Percentiles rank a stretch among this genome's conserved stretches.
These are phyloP conservation scores for Globisporangium okanoganense DNA, from an alignment of 352 stramenopile species.

Conservation along the genomic window DNA sequence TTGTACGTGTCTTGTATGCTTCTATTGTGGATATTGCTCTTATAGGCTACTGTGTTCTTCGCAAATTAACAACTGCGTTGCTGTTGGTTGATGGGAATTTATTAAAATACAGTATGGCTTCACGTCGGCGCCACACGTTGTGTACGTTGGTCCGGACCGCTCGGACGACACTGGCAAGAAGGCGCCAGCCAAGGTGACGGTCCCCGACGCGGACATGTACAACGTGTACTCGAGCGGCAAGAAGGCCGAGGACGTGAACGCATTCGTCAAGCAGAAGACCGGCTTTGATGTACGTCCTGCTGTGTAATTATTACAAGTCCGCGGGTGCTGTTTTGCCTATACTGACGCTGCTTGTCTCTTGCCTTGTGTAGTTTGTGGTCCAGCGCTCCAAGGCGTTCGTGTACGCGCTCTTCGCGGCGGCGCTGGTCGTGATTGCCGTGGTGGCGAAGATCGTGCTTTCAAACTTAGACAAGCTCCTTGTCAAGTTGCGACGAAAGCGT, in stretches of 20 bases:
- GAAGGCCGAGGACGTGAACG: constrained; percentile 56
- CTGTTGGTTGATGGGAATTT: background rate
- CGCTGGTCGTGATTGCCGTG: constrained; percentile 32
- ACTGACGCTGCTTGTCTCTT: background rate
- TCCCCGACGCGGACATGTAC: constrained; percentile 57
- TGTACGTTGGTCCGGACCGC: constrained; percentile 68
- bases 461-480: constrained; percentile 68
- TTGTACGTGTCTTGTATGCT: constrained; percentile 26
- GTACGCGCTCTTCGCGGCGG: constrained; percentile 36
- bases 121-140: constrained; percentile 72
- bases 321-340: background rate
- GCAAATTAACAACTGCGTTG: background rate
- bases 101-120: constrained; percentile 54
- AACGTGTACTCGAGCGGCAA: constrained; percentile 80
- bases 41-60: background rate
- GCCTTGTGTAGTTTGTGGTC: constrained; percentile 34
- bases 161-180: constrained; percentile 44
- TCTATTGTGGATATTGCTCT: background rate
- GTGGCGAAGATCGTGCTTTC: constrained; percentile 55
- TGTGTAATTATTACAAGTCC: background rate
- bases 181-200: constrained; percentile 46
- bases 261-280: constrained; percentile 79
- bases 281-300: constrained; percentile 61
- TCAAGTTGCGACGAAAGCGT: constrained; percentile 72
- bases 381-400: constrained; percentile 68